Conservation (phyloP, 106 monocot genomes). For the Ottelia alismoides region DNA sequence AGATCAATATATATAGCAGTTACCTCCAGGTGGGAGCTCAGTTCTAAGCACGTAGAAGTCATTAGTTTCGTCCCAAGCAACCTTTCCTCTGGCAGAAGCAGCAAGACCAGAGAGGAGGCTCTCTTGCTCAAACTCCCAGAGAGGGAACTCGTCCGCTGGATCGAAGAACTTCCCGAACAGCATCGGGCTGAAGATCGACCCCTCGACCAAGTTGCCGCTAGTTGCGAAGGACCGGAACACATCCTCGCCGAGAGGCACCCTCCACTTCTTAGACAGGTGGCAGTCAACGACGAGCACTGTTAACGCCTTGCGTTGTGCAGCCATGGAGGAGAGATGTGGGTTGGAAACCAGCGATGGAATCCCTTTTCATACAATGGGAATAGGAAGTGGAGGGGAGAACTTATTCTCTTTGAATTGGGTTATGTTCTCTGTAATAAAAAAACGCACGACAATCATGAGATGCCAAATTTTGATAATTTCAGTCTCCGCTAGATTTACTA, state of each 20-base stretch:
- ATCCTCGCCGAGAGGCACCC: conserved; percentile 47
- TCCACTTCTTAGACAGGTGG: conserved; percentile 62
- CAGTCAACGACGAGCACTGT: no score
- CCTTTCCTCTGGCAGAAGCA: conserved; percentile 18
- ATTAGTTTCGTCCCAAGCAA: conserved; percentile 61
- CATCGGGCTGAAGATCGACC: conserved; percentile 72
- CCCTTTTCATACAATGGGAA: no score
- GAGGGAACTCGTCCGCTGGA: conserved; percentile 83
- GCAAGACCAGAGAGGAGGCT: conserved; percentile 29
- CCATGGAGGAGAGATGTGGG: no score
- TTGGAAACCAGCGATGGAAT: no score
- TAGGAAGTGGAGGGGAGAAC: no score
- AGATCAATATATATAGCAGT: conserved; percentile 16
- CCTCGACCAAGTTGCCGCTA: conserved; percentile 43
- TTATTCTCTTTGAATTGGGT: no score
- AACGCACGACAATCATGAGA: no score
- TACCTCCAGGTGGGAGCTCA: conserved; percentile 35
- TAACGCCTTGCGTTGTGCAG: no score
- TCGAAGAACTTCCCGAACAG: conserved; percentile 94
- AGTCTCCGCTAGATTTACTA: no score
- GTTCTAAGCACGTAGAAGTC: conserved; percentile 42
- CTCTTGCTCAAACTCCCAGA: conserved; percentile 83
- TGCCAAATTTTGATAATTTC: no score
- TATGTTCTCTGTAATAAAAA: no score
- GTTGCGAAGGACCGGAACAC: conserved; percentile 32